Base-by-base conservation (phyloP, 179 eudicot genomes). In the Silene noctiflora region DNA sequence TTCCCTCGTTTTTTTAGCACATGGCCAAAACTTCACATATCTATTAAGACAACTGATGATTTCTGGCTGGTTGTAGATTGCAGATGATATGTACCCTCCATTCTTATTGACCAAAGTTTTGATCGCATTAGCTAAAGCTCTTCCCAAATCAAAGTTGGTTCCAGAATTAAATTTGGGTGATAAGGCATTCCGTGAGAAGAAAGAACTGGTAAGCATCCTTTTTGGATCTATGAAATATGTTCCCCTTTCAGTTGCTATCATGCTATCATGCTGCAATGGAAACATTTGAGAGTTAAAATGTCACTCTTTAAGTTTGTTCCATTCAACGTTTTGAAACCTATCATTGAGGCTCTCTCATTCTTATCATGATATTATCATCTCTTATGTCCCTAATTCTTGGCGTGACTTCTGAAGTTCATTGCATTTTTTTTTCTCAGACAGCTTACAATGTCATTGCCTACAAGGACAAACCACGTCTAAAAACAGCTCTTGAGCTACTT, bases 51-150 rank as follows among this genome's bases (percentile, higher is more conserved):
- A 27, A 60, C 35, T 83, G 58, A 64, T 48, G 19, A 24, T 71
- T 39, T 19, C 58, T 55, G 69, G 21, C 46, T 77, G 63, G 66
- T 51, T 82, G 75, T 81, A 96, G 99, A 93, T 95, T 82, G 93
- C 99, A 83, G 98, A 91, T 86, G 94, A 89, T 81, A 82, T 95
- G 88, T 87, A 83, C 77, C 99, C 98, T 13, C 88, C 98, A 66
- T 83, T 86, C 88, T 56, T 87, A 48, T 65, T 95, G 82, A 84
- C 88, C 14, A 83, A 91, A 81, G 20, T 93, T 72, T 85, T 95
- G 67, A 87, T 86, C 66, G 82, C 90, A 35, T 8, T 95, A 65
- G 89, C 98, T 44, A 89, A 88, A 80, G 68, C 89, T 69, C 81
- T 95, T 67, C 99, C 99, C 65, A 87, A 81, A 72, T 76, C 82